Percentiles rank a stretch among this genome's conserved stretches.
Evolutionary conservation across 805 yeast species (phyloP).

Genomic region (Yarrowia sp.): DNA sequence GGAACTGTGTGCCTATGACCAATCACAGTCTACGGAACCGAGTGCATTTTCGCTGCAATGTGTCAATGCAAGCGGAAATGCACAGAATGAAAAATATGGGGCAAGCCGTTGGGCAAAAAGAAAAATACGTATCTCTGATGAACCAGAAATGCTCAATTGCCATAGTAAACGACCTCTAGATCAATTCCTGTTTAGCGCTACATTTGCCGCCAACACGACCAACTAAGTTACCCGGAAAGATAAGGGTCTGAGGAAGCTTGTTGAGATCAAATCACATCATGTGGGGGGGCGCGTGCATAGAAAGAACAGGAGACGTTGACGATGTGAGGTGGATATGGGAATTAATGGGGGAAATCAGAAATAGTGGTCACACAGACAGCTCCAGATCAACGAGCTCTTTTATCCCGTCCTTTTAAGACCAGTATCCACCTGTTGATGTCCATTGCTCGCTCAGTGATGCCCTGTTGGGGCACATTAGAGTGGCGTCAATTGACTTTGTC

Average conservation of each 20-base stretch:
- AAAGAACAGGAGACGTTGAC: too few relatives aligned
- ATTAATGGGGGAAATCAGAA: neutral
- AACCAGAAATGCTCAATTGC: too few relatives aligned
- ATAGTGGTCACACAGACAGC: neutral
- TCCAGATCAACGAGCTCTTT: neutral
- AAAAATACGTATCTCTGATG: too few relatives aligned
- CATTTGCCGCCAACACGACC: neutral
- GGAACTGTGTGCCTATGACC: neutral
- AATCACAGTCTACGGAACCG: neutral
- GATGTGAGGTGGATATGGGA: neutral
- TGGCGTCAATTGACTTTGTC: constrained; percentile 16
- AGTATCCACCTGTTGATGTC: neutral
- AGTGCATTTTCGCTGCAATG: neutral
- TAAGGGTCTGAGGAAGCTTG: constrained; percentile 12
- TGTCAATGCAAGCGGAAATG: neutral
- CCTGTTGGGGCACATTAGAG: constrained; percentile 1
- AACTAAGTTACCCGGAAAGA: constrained; percentile 1
- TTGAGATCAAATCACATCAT: constrained; percentile 18
- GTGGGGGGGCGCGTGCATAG: neutral
- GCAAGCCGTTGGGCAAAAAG: neutral
- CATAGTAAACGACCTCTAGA: too few relatives aligned
- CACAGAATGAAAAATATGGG: neutral
- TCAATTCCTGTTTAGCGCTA: too few relatives aligned
- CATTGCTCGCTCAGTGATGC: neutral
- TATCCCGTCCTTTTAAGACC: neutral